Base-by-base conservation (phyloP, 2,329 filamentous ascomycete species). In the Colletotrichum higginsianum region DNA sequence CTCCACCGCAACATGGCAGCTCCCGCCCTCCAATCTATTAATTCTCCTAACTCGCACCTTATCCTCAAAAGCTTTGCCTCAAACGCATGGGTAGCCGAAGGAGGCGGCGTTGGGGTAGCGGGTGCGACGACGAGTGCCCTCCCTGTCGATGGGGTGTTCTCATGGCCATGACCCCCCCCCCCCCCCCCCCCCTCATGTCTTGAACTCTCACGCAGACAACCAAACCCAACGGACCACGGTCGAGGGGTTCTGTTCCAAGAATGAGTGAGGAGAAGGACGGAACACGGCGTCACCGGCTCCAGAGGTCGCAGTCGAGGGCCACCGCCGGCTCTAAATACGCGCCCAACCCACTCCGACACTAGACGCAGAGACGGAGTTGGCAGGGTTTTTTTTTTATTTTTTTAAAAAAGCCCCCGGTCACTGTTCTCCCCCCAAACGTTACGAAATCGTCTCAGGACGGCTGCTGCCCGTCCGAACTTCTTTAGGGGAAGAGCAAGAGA, bases 391-490 rank as follows among this genome's bases (percentile, higher is more conserved):
- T n/a, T n/a, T n/a, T n/a, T n/a, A n/a, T n/a, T n/a, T n/a, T n/a
- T n/a, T n/a, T n/a, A n/a, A n/a, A n/a, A n/a, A 53, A 52, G 30
- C 30, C 30, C 44, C 63, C 40, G 44, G 40, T 58, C 53, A 26
- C 35, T 44, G 67, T 21, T 42, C 67, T 56, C 56, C 67, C 47
- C 63, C 63, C 42, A 53, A 12, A 47, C 63, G 67, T 71, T 68
- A 71, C 68, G 68, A 66, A 71, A 50, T 62, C 68, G 68, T 71
- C 68, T 67, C 68, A 71, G 68, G 18, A 26, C 35, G 35, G 30
- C 8, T 42, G 63, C 30, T 35, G 64, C 23, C 68, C 68, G 57
- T 71, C 57, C 52, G 68, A 57, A 62, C 57, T 40, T 42, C 30
- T 35, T 30, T 38, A 23, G 38, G 46, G 16, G 16, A n/a, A 18